These are phyloP conservation scores for Tilletiaria anomala DNA, from an alignment of 1,284 basidiomycete genomes.

Conservation along the genomic window DNA sequence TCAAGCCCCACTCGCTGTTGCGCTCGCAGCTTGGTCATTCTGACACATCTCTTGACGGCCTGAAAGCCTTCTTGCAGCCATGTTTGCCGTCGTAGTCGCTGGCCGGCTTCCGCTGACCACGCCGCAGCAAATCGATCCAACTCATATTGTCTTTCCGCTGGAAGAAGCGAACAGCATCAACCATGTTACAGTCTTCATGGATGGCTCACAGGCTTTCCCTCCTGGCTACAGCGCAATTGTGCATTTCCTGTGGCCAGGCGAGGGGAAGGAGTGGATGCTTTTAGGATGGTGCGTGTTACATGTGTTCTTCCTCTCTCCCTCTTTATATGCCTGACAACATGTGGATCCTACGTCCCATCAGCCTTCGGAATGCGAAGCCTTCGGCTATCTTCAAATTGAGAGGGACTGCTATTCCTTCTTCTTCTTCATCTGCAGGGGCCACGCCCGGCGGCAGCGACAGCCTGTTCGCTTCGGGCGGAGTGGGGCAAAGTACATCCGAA, in stretches of 20 bases:
- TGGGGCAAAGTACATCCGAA: neutral
- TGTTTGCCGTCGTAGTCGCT: constrained; percentile 36
- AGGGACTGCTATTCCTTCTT: constrained; percentile 3
- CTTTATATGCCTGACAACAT: neutral
- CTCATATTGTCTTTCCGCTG: constrained; percentile 32
- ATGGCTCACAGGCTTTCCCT: constrained; percentile 31
- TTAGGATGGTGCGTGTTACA: constrained; percentile 17
- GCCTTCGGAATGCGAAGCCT: constrained; percentile 29
- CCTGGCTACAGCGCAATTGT: constrained; percentile 31
- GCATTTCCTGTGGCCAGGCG: constrained; percentile 26
- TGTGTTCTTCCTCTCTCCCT: neutral
- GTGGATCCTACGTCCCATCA: constrained; percentile 2
- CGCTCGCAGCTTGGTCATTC: no score
- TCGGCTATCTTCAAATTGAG: constrained; percentile 31
- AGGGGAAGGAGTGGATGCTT: constrained; percentile 19
- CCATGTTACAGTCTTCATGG: constrained; percentile 36
- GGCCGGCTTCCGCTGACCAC: constrained; percentile 27
- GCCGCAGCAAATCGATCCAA: constrained; percentile 33
- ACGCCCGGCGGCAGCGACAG: no score
- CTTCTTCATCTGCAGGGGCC: no score
- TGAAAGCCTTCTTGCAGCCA: no score
- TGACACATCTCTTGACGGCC: no score
- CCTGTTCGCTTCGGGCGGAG: no score
- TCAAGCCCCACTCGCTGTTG: no score
- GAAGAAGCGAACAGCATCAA: constrained; percentile 20